A percentile compares a stretch with the other conserved stretches of the same genome.
Evolutionary conservation across 805 yeast species (phyloP).

Genomic region (Ascoidea tarda): DNA sequence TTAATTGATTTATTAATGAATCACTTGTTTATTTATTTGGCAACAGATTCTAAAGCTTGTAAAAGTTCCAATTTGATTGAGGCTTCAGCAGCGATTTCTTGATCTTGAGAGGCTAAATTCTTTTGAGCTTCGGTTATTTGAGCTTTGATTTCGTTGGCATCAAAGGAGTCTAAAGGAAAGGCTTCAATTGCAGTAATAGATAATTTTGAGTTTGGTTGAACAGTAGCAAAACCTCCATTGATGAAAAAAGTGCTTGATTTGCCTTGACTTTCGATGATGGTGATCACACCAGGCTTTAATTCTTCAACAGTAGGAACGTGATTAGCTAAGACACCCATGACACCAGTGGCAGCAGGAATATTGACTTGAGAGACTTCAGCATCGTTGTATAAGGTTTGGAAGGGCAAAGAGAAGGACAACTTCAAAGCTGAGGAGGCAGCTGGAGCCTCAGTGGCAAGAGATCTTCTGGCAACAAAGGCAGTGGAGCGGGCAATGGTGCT

Average conservation of each 20-base stretch:
- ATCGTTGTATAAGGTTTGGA: conserved; percentile 48
- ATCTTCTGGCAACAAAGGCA: conserved; percentile 51
- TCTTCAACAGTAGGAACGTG: conserved; percentile 97
- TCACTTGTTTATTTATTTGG: conserved; percentile 34
- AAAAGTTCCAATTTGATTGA: conserved; percentile 90
- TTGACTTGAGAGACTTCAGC: conserved; percentile 58
- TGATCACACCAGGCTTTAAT: conserved; percentile 90
- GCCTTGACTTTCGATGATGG: conserved; percentile 70
- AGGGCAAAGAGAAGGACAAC: conserved; percentile 85
- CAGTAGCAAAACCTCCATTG: conserved; percentile 93
- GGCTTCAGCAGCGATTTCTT: conserved; percentile 86
- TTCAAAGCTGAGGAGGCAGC: conserved; percentile 59
- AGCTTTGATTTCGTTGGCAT: conserved; percentile 61
- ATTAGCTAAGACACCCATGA: conserved; percentile 91
- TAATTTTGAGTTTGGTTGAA: conserved; percentile 85
- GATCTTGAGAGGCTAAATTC: conserved; percentile 75
- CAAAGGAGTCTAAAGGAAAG: conserved; percentile 78
- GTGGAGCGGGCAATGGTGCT: conserved; percentile 48
- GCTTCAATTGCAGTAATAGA: conserved; percentile 94
- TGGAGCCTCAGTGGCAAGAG: conserved; percentile 67
- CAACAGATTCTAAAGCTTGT: conserved; percentile 81
- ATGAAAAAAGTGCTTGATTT: conserved; percentile 72
- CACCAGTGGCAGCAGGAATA: conserved; percentile 91
- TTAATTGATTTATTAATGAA: too few species aligned
- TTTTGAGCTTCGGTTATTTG: conserved; percentile 89